Conservation (phyloP, 371 early-diverging fungal genomes). For the Circinella umbellata region DNA sequence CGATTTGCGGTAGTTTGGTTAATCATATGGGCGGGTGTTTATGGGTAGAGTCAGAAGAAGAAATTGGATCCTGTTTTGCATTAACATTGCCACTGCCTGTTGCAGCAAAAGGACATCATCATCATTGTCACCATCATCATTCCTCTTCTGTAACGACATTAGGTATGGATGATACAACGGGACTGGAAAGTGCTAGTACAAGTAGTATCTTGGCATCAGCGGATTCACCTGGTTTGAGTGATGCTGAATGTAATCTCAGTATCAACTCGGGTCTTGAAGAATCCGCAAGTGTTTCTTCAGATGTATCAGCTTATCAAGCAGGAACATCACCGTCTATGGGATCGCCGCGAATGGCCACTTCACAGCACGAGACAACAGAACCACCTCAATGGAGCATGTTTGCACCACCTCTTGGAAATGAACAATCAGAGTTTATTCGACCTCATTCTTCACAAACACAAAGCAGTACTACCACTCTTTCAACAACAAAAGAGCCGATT, state of each 20-base stretch:
- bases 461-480: neutral
- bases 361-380: neutral
- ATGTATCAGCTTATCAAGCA: neutral
- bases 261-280: slow-evolving; percentile 24
- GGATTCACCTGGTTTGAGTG: slow-evolving; percentile 42
- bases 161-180: slow-evolving; percentile 10
- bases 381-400: neutral
- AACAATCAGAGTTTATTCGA: neutral
- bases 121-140: too few species aligned
- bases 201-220: slow-evolving; percentile 36
- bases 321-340: neutral
- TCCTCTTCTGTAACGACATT: neutral
- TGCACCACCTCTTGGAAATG: slow-evolving; percentile 2
- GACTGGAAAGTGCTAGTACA: slow-evolving; percentile 22
- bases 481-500: neutral
- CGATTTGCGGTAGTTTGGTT: slow-evolving; percentile 61
- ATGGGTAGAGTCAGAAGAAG: slow-evolving; percentile 66
- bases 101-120: slow-evolving; percentile 19
- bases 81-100: slow-evolving; percentile 59
- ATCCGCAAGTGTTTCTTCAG: neutral
- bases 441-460: neutral
- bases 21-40: slow-evolving; percentile 66
- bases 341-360: neutral
- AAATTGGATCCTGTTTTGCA: slow-evolving; percentile 58
- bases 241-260: slow-evolving; percentile 42